Conservation (phyloP, 352 stramenopile genomes). For the Phytophthora sansomeana region DNA sequence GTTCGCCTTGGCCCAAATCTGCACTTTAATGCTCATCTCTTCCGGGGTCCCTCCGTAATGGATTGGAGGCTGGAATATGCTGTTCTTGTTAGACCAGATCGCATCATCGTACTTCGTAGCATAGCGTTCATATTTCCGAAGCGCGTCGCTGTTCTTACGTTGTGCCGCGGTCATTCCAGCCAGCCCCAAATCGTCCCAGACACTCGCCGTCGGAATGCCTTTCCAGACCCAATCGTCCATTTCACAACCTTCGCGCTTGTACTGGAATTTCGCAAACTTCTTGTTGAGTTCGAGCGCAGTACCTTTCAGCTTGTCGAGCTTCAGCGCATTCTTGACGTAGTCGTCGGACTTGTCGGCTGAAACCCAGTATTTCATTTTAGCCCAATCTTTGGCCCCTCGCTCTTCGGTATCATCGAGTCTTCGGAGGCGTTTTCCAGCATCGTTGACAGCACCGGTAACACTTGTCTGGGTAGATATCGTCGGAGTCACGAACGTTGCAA, state of each 20-base stretch:
- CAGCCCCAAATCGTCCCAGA: not conserved
- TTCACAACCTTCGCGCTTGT: not conserved
- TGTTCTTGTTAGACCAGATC: not conserved
- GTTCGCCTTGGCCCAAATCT: slow-evolving; percentile 7
- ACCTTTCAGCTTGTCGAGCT: not conserved
- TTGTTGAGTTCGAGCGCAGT: not conserved
- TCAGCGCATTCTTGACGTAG: slow-evolving; percentile 1
- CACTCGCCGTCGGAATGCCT: not conserved
- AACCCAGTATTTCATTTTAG: not conserved
- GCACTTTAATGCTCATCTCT: slow-evolving; percentile 17
- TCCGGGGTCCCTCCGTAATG: not conserved
- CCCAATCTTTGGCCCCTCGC: not conserved
- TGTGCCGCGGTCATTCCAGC: not conserved
- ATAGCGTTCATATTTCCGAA: slow-evolving; percentile 7
- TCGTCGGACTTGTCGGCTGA: not conserved
- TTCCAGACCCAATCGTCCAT: not conserved
- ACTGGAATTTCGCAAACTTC: not conserved
- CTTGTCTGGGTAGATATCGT: not conserved
- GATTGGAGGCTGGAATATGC: not conserved
- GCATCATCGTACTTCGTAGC: slow-evolving; percentile 18
- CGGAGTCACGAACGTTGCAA: not conserved
- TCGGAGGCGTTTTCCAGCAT: not conserved
- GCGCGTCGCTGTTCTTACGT: not conserved
- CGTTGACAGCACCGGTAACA: not conserved
- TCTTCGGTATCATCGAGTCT: not conserved